Conservation (phyloP, 176 grass and related monocot genomes). For the Oryza meyeriana region DNA sequence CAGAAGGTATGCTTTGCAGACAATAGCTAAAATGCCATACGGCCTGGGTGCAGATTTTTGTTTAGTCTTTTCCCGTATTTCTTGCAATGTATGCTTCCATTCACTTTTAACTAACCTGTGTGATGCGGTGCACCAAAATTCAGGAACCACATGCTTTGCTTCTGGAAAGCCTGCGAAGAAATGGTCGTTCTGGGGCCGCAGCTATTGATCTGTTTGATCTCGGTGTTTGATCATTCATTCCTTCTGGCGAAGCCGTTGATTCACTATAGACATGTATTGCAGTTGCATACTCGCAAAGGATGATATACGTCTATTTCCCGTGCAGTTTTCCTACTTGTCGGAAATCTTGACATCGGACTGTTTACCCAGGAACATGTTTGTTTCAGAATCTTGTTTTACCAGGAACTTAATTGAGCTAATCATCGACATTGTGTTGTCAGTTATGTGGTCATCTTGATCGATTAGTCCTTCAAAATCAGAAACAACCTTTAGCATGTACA, state of each 20-base stretch:
- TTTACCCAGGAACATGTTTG: neutral
- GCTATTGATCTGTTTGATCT: slow-evolving; percentile 51
- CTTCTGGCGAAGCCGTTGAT: neutral
- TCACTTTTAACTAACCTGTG: neutral
- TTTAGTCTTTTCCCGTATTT: neutral
- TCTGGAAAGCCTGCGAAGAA: slow-evolving; percentile 86
- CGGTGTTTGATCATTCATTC: neutral
- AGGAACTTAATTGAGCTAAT: neutral
- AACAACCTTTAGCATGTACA: neutral
- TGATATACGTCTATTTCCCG: neutral
- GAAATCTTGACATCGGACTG: neutral
- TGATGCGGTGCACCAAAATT: neutral
- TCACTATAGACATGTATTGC: neutral
- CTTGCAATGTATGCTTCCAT: neutral
- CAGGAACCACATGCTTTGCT: slow-evolving; percentile 89
- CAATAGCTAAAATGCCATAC: neutral
- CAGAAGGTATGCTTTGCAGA: slow-evolving; percentile 43
- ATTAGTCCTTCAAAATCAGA: neutral
- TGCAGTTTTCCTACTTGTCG: neutral
- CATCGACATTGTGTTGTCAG: neutral
- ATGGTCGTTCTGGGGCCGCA: slow-evolving; percentile 89
- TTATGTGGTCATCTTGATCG: neutral
- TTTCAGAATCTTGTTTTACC: slow-evolving; percentile 14
- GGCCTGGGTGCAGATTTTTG: neutral
- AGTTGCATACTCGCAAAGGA: neutral